These are phyloP conservation scores for Ogataea nakhonphanomensis DNA, from an alignment of 805 yeast species.

Conservation along the genomic window DNA sequence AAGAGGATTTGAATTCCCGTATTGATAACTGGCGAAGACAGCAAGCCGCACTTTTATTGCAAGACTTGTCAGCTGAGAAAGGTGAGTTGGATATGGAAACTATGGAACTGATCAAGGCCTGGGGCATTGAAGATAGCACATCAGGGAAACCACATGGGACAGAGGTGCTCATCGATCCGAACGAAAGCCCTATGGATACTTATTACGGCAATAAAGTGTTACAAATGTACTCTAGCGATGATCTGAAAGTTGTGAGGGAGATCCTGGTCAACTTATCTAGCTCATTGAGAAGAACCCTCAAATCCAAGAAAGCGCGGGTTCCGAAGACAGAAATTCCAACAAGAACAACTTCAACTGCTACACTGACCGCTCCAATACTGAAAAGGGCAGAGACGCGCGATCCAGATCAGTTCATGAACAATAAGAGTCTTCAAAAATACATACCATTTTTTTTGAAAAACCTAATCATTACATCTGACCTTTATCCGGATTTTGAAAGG, in stretches of 20 bases:
- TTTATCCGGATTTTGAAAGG: slow-evolving; percentile 19
- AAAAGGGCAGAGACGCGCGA: slow-evolving; percentile 1
- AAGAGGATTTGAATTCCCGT: slow-evolving; percentile 26
- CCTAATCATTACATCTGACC: slow-evolving; percentile 26
- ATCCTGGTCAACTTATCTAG: slow-evolving; percentile 21
- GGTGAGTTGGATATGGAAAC: slow-evolving; percentile 19
- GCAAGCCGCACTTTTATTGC: slow-evolving; percentile 24
- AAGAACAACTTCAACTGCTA: slow-evolving; percentile 12
- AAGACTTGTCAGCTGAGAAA: slow-evolving; percentile 16
- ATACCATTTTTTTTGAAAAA: slow-evolving; percentile 30
- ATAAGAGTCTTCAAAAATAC: slow-evolving; percentile 29
- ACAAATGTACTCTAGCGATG: slow-evolving; percentile 19
- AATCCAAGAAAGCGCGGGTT: slow-evolving; percentile 1
- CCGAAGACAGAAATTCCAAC: slow-evolving; percentile 9
- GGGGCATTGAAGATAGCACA: slow-evolving; percentile 31
- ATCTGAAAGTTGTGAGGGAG: slow-evolving; percentile 19
- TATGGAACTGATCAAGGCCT: slow-evolving; percentile 27
- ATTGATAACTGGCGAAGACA: slow-evolving; percentile 33
- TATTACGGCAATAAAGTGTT: slow-evolving; percentile 26
- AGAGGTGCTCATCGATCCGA: slow-evolving; percentile 1
- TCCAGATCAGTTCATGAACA: slow-evolving; percentile 25
- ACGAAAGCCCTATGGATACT: slow-evolving; percentile 6
- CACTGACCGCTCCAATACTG: slow-evolving; percentile 8
- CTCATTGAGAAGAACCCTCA: slow-evolving; percentile 13
- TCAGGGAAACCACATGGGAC: not conserved